Evolutionary conservation across 2,329 filamentous ascomycete species (phyloP).

Genomic region (Botrytis galanthina): DNA sequence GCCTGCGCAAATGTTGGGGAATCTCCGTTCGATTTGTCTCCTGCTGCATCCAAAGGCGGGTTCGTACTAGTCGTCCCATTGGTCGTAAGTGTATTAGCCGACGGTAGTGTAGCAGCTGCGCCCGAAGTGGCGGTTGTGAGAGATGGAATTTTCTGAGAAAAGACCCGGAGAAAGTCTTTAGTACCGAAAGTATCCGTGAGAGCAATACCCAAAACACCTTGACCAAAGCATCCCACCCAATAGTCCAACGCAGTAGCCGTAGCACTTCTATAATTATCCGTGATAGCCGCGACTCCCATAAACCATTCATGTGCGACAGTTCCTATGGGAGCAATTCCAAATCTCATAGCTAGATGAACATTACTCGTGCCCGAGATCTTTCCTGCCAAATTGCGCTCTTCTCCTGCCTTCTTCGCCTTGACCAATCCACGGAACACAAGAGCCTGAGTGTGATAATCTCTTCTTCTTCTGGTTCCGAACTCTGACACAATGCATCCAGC

Average conservation of each 20-base stretch:
- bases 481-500: conserved; percentile 88
- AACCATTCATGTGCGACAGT: conserved; percentile 98
- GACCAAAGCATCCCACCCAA: conserved; percentile 90
- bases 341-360: conserved; percentile 94
- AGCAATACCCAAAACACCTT: conserved; percentile 79
- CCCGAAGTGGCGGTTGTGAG: conserved; percentile 38
- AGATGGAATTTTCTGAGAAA: conserved; percentile 63
- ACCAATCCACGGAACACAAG: conserved; percentile 85
- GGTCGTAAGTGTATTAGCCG: conserved; percentile 2
- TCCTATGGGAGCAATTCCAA: conserved; percentile 78
- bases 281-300: conserved; percentile 95
- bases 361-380: conserved; percentile 89
- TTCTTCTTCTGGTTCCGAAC: conserved; percentile 83
- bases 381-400: conserved; percentile 63
- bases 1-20: conserved; percentile 58
- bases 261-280: conserved; percentile 77
- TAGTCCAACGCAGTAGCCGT: conserved; percentile 82
- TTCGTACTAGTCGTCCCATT: conserved; percentile 4
- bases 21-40: conserved; percentile 41
- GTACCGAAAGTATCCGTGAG: conserved; percentile 97
- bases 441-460: conserved; percentile 94
- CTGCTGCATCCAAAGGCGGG: conserved; percentile 43
- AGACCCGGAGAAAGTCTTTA: conserved; percentile 79
- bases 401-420: conserved; percentile 70
- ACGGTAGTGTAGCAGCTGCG: conserved; percentile 33